Percentiles rank a stretch among this genome's conserved stretches.
Conservation (phyloP, 257 asterid genomes). For the Capsicum pubescens region DNA sequence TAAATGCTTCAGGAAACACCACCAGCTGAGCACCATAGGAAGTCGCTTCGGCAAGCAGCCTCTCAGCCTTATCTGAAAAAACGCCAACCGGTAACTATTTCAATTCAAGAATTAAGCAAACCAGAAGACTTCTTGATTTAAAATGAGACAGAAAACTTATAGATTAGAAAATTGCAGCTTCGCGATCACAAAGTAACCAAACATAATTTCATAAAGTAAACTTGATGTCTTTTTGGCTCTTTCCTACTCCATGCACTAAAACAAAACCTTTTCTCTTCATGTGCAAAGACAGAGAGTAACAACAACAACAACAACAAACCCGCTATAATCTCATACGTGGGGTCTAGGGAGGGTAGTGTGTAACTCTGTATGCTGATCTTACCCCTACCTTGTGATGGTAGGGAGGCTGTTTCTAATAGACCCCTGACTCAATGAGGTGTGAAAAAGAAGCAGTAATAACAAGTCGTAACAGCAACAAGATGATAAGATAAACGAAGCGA, state of each 20-base stretch:
- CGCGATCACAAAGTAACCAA: not conserved
- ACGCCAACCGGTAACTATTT: not conserved
- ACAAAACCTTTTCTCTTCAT: not conserved
- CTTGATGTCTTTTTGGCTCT: not conserved
- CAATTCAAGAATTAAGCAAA: conserved; percentile 23
- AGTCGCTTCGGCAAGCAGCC: conserved; percentile 95
- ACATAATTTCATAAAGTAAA: not conserved
- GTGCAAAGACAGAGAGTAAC: not conserved
- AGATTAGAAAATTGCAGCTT: not conserved
- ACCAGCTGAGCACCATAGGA: conserved; percentile 86
- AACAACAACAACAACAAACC: not conserved
- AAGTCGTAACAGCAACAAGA: no score
- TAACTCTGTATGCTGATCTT: no score
- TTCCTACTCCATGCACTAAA: not conserved
- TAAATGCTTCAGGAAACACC: conserved; percentile 96
- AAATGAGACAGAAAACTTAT: not conserved
- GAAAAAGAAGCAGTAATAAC: no score
- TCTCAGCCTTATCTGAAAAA: conserved; percentile 83
- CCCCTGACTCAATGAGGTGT: no score
- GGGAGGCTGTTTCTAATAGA: no score
- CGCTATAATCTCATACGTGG: no score
- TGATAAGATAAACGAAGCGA: no score
- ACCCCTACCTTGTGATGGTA: no score
- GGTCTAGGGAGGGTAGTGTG: no score
- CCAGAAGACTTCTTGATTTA: not conserved